Conservation (phyloP, 768 basidiomycete species). For the Boletus pseudopeckii region DNA sequence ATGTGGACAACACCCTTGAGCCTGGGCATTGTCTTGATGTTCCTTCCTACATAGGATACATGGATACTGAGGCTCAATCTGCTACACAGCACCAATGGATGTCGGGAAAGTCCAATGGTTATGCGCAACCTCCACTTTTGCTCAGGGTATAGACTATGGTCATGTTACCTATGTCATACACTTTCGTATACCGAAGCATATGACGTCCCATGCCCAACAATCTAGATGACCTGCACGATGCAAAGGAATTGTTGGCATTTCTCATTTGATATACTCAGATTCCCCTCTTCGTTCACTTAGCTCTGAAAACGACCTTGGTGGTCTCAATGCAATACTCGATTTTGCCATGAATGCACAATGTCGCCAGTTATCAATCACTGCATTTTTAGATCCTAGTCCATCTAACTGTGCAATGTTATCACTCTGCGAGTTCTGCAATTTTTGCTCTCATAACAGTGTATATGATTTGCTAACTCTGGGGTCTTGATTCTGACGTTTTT, state of each 20-base stretch:
- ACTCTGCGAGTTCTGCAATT: neutral
- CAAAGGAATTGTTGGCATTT: neutral
- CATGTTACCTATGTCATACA: conserved; percentile 4
- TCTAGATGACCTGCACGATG: neutral
- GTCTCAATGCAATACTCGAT: neutral
- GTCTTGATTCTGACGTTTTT: too few relatives aligned
- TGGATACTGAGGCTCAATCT: neutral
- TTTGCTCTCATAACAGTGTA: neutral
- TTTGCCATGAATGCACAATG: neutral
- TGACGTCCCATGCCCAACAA: conserved; percentile 1
- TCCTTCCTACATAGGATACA: neutral
- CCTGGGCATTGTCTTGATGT: too few relatives aligned
- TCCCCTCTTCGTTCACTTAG: neutral
- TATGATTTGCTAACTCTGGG: too few relatives aligned
- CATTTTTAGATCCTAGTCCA: neutral
- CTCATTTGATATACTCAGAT: neutral
- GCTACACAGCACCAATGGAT: neutral
- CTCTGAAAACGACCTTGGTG: neutral
- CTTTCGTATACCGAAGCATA: conserved; percentile 2
- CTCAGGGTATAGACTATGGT: conserved; percentile 4
- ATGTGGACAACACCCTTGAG: too few relatives aligned
- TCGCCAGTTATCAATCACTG: neutral
- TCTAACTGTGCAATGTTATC: neutral
- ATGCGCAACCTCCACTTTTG: conserved; percentile 1
- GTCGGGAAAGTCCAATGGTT: neutral